Percentiles rank a stretch among this genome's conserved stretches.
Conservation (phyloP, 108 stramenopile genomes). For the Discostella pseudostelligera region DNA sequence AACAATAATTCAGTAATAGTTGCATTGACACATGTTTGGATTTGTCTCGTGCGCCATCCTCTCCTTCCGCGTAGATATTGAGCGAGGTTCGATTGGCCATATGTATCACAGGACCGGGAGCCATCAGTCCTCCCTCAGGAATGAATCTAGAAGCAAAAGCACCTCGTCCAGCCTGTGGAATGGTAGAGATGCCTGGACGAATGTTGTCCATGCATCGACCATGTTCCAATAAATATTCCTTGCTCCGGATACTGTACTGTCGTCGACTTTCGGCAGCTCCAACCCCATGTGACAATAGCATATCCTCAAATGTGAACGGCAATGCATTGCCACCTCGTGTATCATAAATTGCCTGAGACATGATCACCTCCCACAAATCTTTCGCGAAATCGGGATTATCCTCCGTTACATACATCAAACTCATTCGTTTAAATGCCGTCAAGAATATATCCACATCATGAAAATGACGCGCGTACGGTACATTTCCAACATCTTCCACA, state of each 20-base stretch:
- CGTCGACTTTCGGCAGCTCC: slow-evolving; percentile 42
- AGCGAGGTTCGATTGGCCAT: slow-evolving; percentile 54
- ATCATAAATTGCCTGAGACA: slow-evolving; percentile 8
- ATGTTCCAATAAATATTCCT: slow-evolving; percentile 51
- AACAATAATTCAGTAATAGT: slow-evolving; percentile 75
- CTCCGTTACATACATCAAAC: slow-evolving; percentile 21
- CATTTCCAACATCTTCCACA: slow-evolving; percentile 8
- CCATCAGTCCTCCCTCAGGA: slow-evolving; percentile 58
- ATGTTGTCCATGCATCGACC: slow-evolving; percentile 80
- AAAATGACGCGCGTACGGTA: slow-evolving; percentile 31
- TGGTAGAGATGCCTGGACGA: slow-evolving; percentile 51
- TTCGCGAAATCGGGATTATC: slow-evolving; percentile 34
- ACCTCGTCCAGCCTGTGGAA: slow-evolving; percentile 69
- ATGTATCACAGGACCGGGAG: slow-evolving; percentile 72
- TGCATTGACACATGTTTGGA: slow-evolving; percentile 27
- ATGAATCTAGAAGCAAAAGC: slow-evolving; percentile 73
- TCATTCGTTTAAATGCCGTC: slow-evolving; percentile 19
- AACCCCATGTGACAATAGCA: slow-evolving; percentile 22
- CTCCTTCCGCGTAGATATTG: slow-evolving; percentile 49
- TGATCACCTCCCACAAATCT: slow-evolving; percentile 40
- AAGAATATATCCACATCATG: slow-evolving; percentile 32
- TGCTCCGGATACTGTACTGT: slow-evolving; percentile 34
- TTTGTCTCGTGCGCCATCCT: slow-evolving; percentile 20
- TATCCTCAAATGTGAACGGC: slow-evolving; percentile 37
- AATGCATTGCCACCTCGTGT: slow-evolving; percentile 35